Conservation (phyloP, 1,284 basidiomycete species). For the Trichosporon sp. region DNA sequence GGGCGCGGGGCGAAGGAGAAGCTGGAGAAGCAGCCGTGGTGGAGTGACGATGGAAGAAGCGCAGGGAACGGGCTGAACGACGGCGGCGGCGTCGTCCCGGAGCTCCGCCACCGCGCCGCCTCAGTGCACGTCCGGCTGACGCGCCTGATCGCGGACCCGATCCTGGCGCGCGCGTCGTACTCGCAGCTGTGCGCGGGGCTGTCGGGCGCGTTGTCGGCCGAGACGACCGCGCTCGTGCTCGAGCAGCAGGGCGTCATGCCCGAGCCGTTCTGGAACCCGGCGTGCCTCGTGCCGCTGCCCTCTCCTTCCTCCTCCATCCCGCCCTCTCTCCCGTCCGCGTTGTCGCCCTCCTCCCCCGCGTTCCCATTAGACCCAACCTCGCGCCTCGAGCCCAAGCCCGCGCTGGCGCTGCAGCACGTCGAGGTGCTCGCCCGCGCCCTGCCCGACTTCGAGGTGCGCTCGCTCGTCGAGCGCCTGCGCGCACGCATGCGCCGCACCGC, state of each 20-base stretch:
- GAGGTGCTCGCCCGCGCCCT: not conserved
- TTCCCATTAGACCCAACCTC: not conserved
- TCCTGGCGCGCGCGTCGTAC: not conserved
- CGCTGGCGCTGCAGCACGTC: not conserved
- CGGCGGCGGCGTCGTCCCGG: not conserved
- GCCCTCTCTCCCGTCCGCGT: not conserved
- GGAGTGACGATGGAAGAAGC: not conserved
- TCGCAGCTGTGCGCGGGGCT: not conserved
- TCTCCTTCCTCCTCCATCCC: not conserved
- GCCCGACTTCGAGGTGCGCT: not conserved
- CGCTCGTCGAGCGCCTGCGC: not conserved
- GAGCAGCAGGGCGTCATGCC: not conserved
- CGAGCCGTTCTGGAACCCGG: not conserved
- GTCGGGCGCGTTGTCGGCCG: not conserved
- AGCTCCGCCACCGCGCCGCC: not conserved
- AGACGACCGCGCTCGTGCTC: not conserved
- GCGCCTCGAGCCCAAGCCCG: not conserved
- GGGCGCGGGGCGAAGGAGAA: no score
- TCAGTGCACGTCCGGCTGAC: not conserved
- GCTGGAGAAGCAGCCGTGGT: no score
- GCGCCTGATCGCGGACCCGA: not conserved
- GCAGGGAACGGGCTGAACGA: not conserved
- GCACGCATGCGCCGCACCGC: not conserved
- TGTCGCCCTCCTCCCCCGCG: not conserved
- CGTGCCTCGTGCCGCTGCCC: not conserved